Conservation (phyloP, 2,329 filamentous ascomycete species). For the Talaromyces funiculosus region DNA sequence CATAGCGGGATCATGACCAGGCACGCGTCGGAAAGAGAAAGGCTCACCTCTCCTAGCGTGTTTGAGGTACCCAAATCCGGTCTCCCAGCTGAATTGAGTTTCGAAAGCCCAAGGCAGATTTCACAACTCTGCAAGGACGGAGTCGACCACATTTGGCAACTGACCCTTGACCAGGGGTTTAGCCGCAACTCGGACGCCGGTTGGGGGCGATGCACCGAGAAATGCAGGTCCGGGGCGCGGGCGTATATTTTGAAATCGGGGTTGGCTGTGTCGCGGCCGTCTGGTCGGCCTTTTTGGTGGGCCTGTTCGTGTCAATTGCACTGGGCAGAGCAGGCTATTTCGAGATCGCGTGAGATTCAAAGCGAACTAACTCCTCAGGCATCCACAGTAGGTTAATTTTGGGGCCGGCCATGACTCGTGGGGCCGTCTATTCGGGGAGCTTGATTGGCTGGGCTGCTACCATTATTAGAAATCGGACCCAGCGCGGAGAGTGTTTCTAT, state of each 20-base stretch:
- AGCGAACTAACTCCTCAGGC: background rate
- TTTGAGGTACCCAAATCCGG: slow-evolving; percentile 10
- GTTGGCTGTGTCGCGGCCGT: slow-evolving; percentile 4
- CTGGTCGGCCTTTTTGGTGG: slow-evolving; percentile 2
- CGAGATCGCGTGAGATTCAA: background rate
- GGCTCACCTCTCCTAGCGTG: background rate
- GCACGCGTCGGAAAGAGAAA: background rate
- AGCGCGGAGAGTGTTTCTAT: background rate
- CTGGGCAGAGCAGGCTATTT: background rate
- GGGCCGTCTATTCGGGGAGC: background rate
- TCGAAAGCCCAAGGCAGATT: slow-evolving; percentile 6
- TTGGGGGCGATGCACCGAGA: slow-evolving; percentile 10
- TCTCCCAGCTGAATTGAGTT: slow-evolving; percentile 2
- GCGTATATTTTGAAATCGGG: slow-evolving; percentile 1
- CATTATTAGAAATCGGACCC: slow-evolving; percentile 11
- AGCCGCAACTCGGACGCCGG: slow-evolving; percentile 6
- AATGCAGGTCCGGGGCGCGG: slow-evolving; percentile 7
- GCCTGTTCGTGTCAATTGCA: background rate
- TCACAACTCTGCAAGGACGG: background rate
- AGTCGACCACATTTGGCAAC: background rate
- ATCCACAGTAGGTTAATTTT: background rate
- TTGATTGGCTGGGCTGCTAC: background rate
- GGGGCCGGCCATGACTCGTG: slow-evolving; percentile 4
- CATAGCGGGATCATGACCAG: background rate
- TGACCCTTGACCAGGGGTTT: slow-evolving; percentile 1